Conservation (phyloP, 139 green algal species). For the Limnomonas spitsbergensis region DNA sequence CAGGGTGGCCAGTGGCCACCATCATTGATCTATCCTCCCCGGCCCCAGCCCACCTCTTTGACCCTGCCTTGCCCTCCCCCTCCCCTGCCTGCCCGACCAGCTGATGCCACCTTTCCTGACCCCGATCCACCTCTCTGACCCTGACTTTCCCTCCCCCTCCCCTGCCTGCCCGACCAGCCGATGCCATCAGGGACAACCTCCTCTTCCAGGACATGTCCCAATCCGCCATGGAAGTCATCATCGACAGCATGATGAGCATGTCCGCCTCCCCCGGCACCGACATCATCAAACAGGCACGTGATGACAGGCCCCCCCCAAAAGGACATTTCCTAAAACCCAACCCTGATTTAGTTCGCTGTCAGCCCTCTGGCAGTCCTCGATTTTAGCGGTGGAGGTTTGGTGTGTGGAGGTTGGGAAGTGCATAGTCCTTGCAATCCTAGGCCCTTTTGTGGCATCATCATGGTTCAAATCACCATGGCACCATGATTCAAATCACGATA, state of each 20-base stretch:
- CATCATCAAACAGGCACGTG: slow-evolving; percentile 71
- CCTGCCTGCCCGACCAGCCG: slow-evolving; percentile 30
- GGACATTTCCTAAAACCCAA: too few relatives aligned
- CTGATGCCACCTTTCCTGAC: slow-evolving; percentile 58
- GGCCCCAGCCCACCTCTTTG: too few relatives aligned
- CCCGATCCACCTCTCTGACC: too few relatives aligned
- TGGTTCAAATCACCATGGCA: too few relatives aligned
- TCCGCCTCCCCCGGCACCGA: slow-evolving; percentile 43
- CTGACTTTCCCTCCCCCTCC: too few relatives aligned
- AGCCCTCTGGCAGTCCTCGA: too few relatives aligned
- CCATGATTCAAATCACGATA: too few relatives aligned
- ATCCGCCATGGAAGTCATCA: slow-evolving; percentile 66
- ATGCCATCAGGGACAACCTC: slow-evolving; percentile 66
- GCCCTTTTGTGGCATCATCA: not conserved
- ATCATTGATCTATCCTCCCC: not conserved
- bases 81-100: slow-evolving; percentile 26
- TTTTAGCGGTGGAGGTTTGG: not conserved
- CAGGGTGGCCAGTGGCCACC: too few relatives aligned
- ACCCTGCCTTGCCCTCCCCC: too few relatives aligned
- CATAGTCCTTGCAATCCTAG: not conserved
- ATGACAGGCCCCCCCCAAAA: too few relatives aligned
- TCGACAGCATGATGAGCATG: slow-evolving; percentile 67
- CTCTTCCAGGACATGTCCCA: slow-evolving; percentile 70
- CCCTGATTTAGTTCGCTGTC: too few relatives aligned
- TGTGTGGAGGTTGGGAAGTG: not conserved